Percentiles rank a stretch among this genome's conserved stretches.
These are phyloP conservation scores for Omphalea diandra DNA, from an alignment of 441 rosid species.

Conservation along the genomic window DNA sequence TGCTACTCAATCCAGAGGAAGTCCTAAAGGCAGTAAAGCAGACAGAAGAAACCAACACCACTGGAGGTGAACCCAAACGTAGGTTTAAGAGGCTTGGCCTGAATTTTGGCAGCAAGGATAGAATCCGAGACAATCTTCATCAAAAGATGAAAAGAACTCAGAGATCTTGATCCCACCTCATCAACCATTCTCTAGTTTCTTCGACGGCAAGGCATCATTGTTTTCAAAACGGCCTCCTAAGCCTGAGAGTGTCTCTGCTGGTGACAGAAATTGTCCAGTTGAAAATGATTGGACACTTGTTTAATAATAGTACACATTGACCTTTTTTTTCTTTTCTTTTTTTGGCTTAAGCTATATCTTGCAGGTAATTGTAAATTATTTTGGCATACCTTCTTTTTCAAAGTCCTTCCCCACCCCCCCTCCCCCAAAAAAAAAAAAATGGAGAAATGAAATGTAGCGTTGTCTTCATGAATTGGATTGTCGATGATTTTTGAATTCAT, in stretches of 20 bases:
- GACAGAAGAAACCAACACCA: conserved; percentile 27
- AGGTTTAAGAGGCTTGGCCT: conserved; percentile 48
- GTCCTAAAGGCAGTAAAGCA: conserved; percentile 51
- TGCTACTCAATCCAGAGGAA: conserved; percentile 62
- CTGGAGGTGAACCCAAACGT: conserved; percentile 37
- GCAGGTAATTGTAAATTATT: conserved; percentile 49
- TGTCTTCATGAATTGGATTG: neutral
- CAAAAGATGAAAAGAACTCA: conserved; percentile 34
- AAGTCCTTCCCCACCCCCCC: no score
- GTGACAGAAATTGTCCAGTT: conserved; percentile 22
- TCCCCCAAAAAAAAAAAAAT: no score
- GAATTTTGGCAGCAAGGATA: conserved; percentile 50
- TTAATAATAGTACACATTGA: conserved; percentile 18
- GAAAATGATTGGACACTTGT: conserved; percentile 51
- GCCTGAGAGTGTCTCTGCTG: conserved; percentile 32
- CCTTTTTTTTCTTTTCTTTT: neutral
- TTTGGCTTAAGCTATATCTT: conserved; percentile 22
- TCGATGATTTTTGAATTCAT: neutral
- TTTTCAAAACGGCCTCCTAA: conserved; percentile 57
- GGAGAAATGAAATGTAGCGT: conserved; percentile 15
- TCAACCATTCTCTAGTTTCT: conserved; percentile 56
- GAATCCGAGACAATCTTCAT: conserved; percentile 34
- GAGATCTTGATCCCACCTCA: conserved; percentile 41
- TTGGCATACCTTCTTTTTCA: conserved; percentile 8
- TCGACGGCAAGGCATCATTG: conserved; percentile 63